phyloP scores from a whole-genome alignment of 257 asterid genomes.

The Solanum lycopersicoides region DNA sequence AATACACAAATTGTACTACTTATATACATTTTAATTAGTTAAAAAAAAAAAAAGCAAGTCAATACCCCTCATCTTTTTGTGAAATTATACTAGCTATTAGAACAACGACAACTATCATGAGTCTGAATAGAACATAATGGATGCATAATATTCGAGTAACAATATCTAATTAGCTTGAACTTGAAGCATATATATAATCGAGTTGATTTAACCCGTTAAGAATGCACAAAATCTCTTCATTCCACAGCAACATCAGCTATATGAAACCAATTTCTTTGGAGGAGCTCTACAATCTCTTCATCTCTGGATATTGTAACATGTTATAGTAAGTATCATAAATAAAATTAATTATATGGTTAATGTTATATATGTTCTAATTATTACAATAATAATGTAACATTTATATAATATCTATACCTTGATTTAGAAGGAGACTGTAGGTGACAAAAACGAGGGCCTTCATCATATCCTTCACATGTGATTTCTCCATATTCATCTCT shows the following conservation, averaged over 20 bases:
- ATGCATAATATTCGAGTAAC: neutral
- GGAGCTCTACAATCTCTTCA: neutral
- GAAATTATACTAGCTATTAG: too few species aligned
- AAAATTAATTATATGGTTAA: neutral
- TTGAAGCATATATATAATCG: neutral
- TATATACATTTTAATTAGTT: neutral
- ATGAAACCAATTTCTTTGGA: neutral
- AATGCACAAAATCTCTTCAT: neutral
- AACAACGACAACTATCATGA: neutral
- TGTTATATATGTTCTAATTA: neutral
- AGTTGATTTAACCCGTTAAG: neutral
- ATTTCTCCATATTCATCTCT: conserved; percentile 17
- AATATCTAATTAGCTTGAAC: neutral
- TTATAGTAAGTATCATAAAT: neutral
- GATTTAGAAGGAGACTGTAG: neutral
- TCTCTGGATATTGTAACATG: neutral
- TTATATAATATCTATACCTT: neutral
- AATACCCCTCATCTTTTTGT: neutral
- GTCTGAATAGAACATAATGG: neutral
- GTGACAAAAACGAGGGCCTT: conserved; percentile 12
- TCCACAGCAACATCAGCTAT: neutral
- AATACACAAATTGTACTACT: neutral
- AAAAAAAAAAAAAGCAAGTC: neutral
- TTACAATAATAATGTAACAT: too few species aligned
- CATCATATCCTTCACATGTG: conserved; percentile 16